Conservation (phyloP, 129 eudicot genomes). For the Arctium lappa region DNA sequence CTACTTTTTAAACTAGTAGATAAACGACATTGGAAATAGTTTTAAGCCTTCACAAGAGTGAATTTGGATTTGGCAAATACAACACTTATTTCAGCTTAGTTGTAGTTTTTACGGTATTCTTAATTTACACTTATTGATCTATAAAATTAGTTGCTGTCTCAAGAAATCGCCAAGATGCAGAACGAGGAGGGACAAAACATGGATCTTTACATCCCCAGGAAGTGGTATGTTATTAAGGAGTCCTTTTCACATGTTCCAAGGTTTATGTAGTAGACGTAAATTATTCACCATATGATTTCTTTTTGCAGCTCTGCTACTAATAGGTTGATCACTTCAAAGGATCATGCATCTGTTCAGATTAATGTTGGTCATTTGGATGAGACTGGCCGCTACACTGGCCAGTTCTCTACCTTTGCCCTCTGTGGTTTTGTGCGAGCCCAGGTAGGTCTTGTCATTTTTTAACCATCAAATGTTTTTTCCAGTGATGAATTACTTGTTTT, state of each 20-base stretch:
- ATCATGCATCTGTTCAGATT: conserved; percentile 70
- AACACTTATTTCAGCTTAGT: not conserved
- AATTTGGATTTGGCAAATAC: not conserved
- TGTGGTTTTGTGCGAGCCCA: conserved; percentile 67
- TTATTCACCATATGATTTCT: not conserved
- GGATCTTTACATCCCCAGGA: conserved; percentile 80
- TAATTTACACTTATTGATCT: not conserved
- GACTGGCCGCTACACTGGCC: conserved; percentile 52
- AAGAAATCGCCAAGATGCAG: conserved; percentile 50
- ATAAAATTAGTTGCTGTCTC: not conserved
- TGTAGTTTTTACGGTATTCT: not conserved
- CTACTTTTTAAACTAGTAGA: not conserved
- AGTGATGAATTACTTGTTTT: no score
- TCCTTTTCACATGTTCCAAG: not conserved
- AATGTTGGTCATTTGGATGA: conserved; percentile 70
- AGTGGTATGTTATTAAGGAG: conserved; percentile 42
- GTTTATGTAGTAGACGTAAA: not conserved
- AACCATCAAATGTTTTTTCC: not conserved
- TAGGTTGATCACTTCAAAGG: conserved; percentile 68
- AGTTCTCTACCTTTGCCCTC: conserved; percentile 60
- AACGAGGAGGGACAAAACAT: conserved; percentile 68
- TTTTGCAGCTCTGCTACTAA: conserved; percentile 68
- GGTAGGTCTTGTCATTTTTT: conserved; percentile 24
- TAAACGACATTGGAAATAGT: not conserved
- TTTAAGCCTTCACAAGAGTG: not conserved